These are phyloP conservation scores for Wickerhamiella occidentalis DNA, from an alignment of 805 yeast species.

Conservation along the genomic window DNA sequence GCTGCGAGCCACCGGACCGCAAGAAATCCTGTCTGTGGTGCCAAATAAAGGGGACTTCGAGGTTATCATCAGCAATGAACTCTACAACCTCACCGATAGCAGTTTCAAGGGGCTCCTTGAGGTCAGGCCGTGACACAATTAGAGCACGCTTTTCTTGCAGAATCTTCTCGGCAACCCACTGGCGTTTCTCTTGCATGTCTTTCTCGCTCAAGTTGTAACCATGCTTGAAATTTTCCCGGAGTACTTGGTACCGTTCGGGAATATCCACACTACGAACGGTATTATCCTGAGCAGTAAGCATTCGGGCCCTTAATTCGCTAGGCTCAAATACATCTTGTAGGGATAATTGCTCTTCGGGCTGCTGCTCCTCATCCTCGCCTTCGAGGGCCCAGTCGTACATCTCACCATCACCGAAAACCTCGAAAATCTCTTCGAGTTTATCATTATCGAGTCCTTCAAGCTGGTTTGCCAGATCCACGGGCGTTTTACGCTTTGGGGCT, in stretches of 20 bases:
- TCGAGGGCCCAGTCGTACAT: conserved; percentile 98
- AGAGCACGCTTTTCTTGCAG: conserved; percentile 42
- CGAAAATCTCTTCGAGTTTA: conserved; percentile 82
- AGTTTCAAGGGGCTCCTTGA: conserved; percentile 36
- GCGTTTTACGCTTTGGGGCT: conserved; percentile 13
- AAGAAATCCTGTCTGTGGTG: conserved; percentile 88
- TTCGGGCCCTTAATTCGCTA: conserved; percentile 76
- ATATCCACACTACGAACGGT: conserved; percentile 71
- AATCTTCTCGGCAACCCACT: conserved; percentile 66
- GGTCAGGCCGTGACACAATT: conserved; percentile 30
- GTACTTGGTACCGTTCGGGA: conserved; percentile 83
- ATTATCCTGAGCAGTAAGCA: conserved; percentile 89
- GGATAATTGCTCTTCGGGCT: conserved; percentile 36
- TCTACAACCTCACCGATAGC: conserved; percentile 61
- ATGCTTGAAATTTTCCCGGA: conserved; percentile 53
- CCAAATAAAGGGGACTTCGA: conserved; percentile 93
- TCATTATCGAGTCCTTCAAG: conserved; percentile 63
- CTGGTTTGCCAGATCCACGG: conserved; percentile 20
- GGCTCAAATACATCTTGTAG: conserved; percentile 89
- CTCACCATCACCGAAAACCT: conserved; percentile 92
- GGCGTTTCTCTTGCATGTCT: conserved; percentile 60
- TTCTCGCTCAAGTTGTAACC: conserved; percentile 52
- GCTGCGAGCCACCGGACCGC: conserved; percentile 25
- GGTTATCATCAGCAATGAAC: conserved; percentile 61
- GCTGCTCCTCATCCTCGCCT: conserved; percentile 52